Evolutionary conservation across 192 early-diverging fungal species (phyloP).

Genomic region (Paraglomus brasilianum): DNA sequence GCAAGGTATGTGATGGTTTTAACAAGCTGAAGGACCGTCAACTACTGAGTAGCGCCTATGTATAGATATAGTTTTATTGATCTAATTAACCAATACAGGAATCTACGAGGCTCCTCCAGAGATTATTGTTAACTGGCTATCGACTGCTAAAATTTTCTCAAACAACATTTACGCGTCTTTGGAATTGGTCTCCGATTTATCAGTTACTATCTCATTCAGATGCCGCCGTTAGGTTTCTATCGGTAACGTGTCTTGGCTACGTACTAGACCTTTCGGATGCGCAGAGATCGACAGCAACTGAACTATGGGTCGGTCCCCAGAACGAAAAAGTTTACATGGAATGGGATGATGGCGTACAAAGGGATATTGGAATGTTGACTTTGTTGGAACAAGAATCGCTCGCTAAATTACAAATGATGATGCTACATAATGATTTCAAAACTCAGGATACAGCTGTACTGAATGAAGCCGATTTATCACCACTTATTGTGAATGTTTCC

Average conservation of each 20-base stretch:
- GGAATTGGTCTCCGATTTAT: constrained; percentile 56
- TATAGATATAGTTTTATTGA: background rate
- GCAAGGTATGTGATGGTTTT: constrained; percentile 29
- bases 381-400: constrained; percentile 50
- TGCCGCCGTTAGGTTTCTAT: constrained; percentile 44
- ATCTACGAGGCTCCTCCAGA: constrained; percentile 33
- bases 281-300: constrained; percentile 35
- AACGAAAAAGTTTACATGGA: constrained; percentile 32
- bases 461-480: constrained; percentile 45
- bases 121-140: constrained; percentile 51
- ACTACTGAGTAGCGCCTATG: background rate
- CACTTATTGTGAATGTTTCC: constrained; percentile 59
- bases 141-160: constrained; percentile 50
- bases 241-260: constrained; percentile 45
- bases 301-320: constrained; percentile 30
- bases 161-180: constrained; percentile 48
- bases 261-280: constrained; percentile 52
- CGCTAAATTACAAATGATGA: constrained; percentile 42
- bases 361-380: constrained; percentile 40
- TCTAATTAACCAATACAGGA: constrained; percentile 26
- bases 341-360: constrained; percentile 35
- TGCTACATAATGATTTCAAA: constrained; percentile 44
- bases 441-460: constrained; percentile 14
- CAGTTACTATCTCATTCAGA: constrained; percentile 43
- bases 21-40: background rate